Base-by-base conservation (phyloP, 2,329 filamentous ascomycete species). In the Mycosphaerella sp. region DNA sequence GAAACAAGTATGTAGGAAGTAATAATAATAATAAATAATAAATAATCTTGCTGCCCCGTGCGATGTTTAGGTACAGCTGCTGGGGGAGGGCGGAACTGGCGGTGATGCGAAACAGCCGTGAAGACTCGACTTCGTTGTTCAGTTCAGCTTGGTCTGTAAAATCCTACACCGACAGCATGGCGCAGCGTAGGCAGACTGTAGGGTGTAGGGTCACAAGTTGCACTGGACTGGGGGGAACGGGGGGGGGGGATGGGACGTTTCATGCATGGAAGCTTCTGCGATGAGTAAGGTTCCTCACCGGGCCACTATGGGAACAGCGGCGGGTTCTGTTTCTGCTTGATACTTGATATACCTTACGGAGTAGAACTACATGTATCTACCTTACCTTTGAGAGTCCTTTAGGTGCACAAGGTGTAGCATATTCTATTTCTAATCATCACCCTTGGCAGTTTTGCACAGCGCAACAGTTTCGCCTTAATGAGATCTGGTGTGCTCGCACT, bases 181-280 rank as follows among this genome's bases (percentile, higher is more conserved):
- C 27, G 18, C 28, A 41, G 46, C 39, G 28, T 42, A 17, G 27
- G n/a, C n/a, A n/a, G n/a, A n/a, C n/a, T 21, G 21, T 21, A 21
- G 21, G n/a, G n/a, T n/a, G 21, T 21, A 21, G 21, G 6, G 21
- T 21, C 21, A 21, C 21, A 21, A 21, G 21, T 21, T 21, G 6
- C 21, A 21, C 6, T n/a, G n/a, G n/a, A n/a, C 21, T 6, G 21
- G 4, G 21, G 21, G 21, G 21, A 21, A 6, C 4, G 21, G 6
- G 21, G 21, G 21, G 6, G 21, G 21, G 21, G 21, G 21, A 6
- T 21, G 21, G 21, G 30, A n/a, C 30, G 30, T 41, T 41, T 46
- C 40, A 45, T 53, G 50, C 50, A 49, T 47, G 35, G 50, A 53
- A 53, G 30, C 41, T 53, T 53, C 50, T 49, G 36, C 34, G 17